Evolutionary conservation across 164 flowering plant species (phyloP).

Genomic region (Liriodendron chinense): DNA sequence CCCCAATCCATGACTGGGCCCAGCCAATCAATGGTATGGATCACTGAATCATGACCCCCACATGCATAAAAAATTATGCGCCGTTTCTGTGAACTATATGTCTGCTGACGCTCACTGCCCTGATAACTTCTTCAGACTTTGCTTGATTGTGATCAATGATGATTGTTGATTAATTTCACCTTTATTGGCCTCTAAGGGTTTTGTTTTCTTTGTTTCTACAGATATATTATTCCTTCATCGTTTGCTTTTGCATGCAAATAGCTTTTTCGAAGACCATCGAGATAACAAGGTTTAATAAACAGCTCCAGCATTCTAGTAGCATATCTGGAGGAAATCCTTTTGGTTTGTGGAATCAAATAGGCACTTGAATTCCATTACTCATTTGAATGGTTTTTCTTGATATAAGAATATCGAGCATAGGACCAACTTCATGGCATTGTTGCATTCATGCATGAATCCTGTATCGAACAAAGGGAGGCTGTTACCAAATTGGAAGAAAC

Average conservation of each 20-base stretch:
- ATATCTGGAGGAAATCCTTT: not conserved
- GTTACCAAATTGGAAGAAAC: conserved; percentile 41
- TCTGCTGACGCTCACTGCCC: not conserved
- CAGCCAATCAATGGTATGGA: not conserved
- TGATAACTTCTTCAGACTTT: not conserved
- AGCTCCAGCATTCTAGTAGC: not conserved
- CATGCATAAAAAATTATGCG: too few relatives aligned
- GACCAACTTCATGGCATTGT: conserved; percentile 1
- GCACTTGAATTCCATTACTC: conserved; percentile 1
- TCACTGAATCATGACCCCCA: not conserved
- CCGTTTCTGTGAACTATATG: not conserved
- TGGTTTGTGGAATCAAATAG: not conserved
- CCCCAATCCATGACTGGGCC: not conserved
- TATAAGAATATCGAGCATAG: not conserved
- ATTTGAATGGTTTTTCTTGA: conserved; percentile 3
- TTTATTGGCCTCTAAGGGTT: too few relatives aligned
- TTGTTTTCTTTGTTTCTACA: not conserved
- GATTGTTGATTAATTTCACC: too few relatives aligned
- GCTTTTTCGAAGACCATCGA: not conserved
- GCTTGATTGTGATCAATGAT: not conserved
- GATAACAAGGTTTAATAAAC: not conserved
- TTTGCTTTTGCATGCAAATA: not conserved
- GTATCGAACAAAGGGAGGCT: conserved; percentile 24
- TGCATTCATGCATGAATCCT: conserved; percentile 10
- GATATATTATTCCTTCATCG: not conserved